phyloP scores from a whole-genome alignment of 371 early-diverging fungal species.

The Mortierella sp. region DNA sequence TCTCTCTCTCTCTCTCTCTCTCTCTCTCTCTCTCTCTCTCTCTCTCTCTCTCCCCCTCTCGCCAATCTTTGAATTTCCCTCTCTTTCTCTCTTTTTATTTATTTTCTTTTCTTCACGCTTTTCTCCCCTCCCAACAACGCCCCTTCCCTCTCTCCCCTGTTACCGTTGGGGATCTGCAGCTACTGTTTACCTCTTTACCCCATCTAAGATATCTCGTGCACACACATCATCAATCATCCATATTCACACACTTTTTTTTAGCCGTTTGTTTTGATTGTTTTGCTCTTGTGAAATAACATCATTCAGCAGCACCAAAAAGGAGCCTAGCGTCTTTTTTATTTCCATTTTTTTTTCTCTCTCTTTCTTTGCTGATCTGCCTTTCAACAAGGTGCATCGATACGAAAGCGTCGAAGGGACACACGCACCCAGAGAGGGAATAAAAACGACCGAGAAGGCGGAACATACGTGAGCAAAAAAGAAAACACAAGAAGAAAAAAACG shows the following conservation, averaged over 20 bases:
- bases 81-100: not conserved
- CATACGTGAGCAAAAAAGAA: not conserved
- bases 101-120: not conserved
- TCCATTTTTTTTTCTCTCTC: not conserved
- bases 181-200: not conserved
- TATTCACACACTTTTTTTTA: not conserved
- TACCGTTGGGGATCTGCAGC: not conserved
- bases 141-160: too few species aligned
- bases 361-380: constrained; percentile 21
- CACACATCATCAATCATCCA: not conserved
- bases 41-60: too few species aligned
- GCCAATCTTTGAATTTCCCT: too few species aligned
- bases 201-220: not conserved
- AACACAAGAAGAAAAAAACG: constrained; percentile 10
- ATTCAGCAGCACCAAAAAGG: not conserved
- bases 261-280: not conserved
- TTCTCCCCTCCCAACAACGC: too few species aligned
- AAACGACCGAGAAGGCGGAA: constrained; percentile 10
- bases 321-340: not conserved
- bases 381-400: constrained; percentile 13
- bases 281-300: constrained; percentile 23
- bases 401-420: not conserved
- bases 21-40: too few species aligned
- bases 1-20: not conserved
- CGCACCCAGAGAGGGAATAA: not conserved